A percentile compares a stretch with the other conserved stretches of the same genome.
Evolutionary conservation across 1,139 yeast genomes (phyloP).

Genomic region (Blastobotrys buckinghamii): DNA sequence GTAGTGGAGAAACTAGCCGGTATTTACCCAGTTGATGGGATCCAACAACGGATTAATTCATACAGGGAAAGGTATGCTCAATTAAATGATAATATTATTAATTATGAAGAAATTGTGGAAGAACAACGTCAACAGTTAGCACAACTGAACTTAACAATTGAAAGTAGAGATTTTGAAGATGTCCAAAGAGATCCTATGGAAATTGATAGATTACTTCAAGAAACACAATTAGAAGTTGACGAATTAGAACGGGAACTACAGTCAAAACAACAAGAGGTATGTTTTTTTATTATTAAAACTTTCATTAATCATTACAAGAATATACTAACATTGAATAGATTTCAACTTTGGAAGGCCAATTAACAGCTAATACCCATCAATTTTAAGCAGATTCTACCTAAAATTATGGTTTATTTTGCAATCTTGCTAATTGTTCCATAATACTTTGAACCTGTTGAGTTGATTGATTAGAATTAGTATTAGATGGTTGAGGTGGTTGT

Average conservation of each 20-base stretch:
- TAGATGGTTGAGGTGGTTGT: conserved; percentile 5
- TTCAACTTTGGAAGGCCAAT: conserved; percentile 10
- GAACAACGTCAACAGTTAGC: conserved; percentile 25
- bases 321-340: too few species aligned
- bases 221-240: conserved; percentile 29
- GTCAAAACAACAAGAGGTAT: conserved; percentile 10
- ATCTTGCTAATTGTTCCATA: conserved; percentile 28
- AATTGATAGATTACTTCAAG: conserved; percentile 22
- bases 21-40: conserved; percentile 31
- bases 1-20: conserved; percentile 29
- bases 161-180: conserved; percentile 15
- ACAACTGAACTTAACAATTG: conserved; percentile 17
- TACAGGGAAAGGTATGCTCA: conserved; percentile 22
- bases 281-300: not conserved
- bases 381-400: too few species aligned
- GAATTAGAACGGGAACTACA: conserved; percentile 27
- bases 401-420: too few species aligned
- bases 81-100: conserved; percentile 25
- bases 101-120: conserved; percentile 33
- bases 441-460: conserved; percentile 25
- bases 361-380: not conserved
- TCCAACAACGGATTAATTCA: conserved; percentile 24
- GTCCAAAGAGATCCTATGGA: conserved; percentile 13
- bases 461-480: conserved; percentile 8
- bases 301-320: not conserved